Conservation (phyloP, 305 asterid genomes). For the Fraxinus albicans region DNA sequence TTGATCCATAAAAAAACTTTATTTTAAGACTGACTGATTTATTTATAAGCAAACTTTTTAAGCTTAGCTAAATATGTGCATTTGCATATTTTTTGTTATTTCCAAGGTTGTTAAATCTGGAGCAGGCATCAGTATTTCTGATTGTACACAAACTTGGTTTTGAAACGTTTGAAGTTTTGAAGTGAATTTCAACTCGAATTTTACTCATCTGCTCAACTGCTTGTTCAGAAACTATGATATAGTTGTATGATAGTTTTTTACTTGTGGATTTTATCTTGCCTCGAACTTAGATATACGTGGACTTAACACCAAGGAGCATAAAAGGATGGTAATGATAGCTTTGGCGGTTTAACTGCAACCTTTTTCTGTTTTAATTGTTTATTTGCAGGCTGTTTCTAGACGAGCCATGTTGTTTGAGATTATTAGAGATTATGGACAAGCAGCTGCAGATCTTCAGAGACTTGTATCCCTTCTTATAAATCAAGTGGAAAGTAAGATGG, state of each 20-base stretch:
- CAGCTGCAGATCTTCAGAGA: constrained; percentile 77
- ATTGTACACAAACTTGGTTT: neutral
- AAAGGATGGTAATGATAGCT: neutral
- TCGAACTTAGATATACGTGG: neutral
- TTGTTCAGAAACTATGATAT: neutral
- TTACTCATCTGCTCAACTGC: neutral
- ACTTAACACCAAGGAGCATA: neutral
- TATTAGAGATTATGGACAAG: constrained; percentile 93
- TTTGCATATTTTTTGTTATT: neutral
- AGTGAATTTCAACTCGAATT: neutral
- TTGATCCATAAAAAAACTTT: neutral
- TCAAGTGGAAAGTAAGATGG: constrained; percentile 55
- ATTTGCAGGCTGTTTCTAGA: constrained; percentile 82
- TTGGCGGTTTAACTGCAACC: neutral
- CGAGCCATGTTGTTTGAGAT: constrained; percentile 77
- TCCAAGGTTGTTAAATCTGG: neutral
- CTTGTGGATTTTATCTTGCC: neutral
- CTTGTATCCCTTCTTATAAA: constrained; percentile 61
- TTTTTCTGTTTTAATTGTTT: constrained; percentile 6
- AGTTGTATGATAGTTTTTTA: neutral
- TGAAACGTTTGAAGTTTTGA: neutral
- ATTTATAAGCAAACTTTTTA: neutral
- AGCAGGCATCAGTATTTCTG: neutral
- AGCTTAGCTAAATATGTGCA: neutral
- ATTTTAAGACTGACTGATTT: neutral